phyloP scores from a whole-genome alignment of 805 yeast genomes.

The Blastobotrys mokoenaii region DNA sequence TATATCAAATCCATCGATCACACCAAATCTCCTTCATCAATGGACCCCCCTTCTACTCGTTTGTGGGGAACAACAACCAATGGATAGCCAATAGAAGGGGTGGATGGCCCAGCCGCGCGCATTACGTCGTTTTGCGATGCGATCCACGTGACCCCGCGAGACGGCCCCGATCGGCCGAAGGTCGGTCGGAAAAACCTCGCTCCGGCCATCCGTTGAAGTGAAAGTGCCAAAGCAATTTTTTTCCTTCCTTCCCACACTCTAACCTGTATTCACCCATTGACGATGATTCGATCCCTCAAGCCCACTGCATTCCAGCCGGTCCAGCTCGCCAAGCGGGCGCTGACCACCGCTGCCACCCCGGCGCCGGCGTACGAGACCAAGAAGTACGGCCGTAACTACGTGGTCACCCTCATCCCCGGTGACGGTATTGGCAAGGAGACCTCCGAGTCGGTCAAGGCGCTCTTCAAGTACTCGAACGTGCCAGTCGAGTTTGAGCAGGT shows the following conservation, averaged over 20 bases:
- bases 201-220: too few relatives aligned
- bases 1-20: too few relatives aligned
- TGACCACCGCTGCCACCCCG: slow-evolving; percentile 33
- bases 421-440: slow-evolving; percentile 97
- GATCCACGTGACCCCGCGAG: too few relatives aligned
- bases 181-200: too few relatives aligned
- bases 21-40: too few relatives aligned
- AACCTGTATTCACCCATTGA: not conserved
- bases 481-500: slow-evolving; percentile 88
- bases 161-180: too few relatives aligned
- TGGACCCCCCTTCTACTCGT: too few relatives aligned
- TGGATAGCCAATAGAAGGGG: too few relatives aligned
- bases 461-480: slow-evolving; percentile 77
- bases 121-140: too few relatives aligned
- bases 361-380: slow-evolving; percentile 61
- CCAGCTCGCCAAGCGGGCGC: not conserved
- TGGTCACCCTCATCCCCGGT: slow-evolving; percentile 85
- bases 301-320: not conserved
- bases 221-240: too few relatives aligned
- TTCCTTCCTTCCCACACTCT: not conserved
- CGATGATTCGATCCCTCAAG: not conserved
- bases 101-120: too few relatives aligned
- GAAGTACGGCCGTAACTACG: slow-evolving; percentile 90
- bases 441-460: slow-evolving; percentile 84
- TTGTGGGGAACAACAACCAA: too few relatives aligned